Evolutionary conservation across 805 yeast species (phyloP).

Genomic region (Babjeviella inositovora): DNA sequence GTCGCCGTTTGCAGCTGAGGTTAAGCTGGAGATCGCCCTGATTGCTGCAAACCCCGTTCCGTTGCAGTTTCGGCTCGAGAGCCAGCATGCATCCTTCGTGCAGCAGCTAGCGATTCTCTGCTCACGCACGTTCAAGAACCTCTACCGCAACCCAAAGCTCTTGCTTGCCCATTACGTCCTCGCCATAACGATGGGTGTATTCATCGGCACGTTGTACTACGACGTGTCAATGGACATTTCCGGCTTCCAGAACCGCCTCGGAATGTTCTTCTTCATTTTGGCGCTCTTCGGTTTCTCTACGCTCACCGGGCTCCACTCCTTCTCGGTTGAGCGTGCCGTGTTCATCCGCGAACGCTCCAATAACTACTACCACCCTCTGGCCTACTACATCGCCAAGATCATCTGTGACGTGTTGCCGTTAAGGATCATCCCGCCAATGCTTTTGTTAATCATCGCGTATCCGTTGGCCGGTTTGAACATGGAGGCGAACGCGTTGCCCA

Average conservation of each 20-base stretch:
- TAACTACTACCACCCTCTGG: constrained; percentile 78
- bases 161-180: constrained; percentile 71
- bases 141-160: constrained; percentile 86
- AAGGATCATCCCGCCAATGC: constrained; percentile 81
- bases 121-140: constrained; percentile 79
- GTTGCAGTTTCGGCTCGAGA: too few species aligned
- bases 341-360: constrained; percentile 90
- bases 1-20: constrained; percentile 21
- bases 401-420: constrained; percentile 87
- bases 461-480: constrained; percentile 83
- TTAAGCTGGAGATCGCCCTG: constrained; percentile 17
- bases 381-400: constrained; percentile 76
- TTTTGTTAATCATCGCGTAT: constrained; percentile 66
- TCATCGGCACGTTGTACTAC: constrained; percentile 79
- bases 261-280: constrained; percentile 79
- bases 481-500: constrained; percentile 58
- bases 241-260: constrained; percentile 92
- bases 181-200: constrained; percentile 60
- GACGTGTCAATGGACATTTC: constrained; percentile 77
- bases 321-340: constrained; percentile 75
- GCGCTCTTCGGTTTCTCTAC: constrained; percentile 92
- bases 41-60: constrained; percentile 9
- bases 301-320: constrained; percentile 79
- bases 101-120: constrained; percentile 63
- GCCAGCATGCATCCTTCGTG: constrained; percentile 36